These are phyloP conservation scores for Gastrodia elata DNA, from an alignment of 106 monocot genomes.

Conservation along the genomic window DNA sequence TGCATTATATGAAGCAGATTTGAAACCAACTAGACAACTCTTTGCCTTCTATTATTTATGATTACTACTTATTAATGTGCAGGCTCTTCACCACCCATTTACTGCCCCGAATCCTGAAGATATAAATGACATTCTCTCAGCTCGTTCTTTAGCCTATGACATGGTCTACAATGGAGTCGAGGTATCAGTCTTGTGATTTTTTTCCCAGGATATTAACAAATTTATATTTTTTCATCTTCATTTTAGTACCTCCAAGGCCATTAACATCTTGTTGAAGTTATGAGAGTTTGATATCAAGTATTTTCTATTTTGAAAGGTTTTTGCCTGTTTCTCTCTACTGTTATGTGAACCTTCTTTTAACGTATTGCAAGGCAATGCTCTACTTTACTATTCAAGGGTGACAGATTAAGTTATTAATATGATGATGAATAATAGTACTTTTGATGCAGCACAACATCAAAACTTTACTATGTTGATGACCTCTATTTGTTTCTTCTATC, in stretches of 20 bases:
- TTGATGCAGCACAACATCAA: too few species aligned
- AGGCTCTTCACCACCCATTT: conserved; percentile 97
- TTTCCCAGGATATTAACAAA: neutral
- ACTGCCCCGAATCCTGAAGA: conserved; percentile 96
- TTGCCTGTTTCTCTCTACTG: neutral
- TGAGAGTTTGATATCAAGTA: neutral
- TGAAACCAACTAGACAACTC: neutral
- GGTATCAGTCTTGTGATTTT: conserved; percentile 28
- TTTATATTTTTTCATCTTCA: neutral
- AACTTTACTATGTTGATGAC: too few species aligned
- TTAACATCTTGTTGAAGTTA: neutral
- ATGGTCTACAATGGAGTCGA: conserved; percentile 99
- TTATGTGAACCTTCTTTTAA: neutral
- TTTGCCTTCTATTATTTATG: neutral
- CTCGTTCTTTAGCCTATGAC: conserved; percentile 96
- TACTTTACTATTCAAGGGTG: neutral
- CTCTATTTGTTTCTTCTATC: too few species aligned
- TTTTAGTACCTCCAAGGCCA: neutral
- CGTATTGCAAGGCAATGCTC: neutral
- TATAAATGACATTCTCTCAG: conserved; percentile 67
- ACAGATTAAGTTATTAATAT: neutral
- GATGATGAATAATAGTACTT: too few species aligned
- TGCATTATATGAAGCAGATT: neutral
- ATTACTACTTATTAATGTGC: conserved; percentile 8
- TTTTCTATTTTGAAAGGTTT: neutral